Evolutionary conservation across 2,329 filamentous ascomycete species (phyloP).

Genomic region (Botrytis tulipae): DNA sequence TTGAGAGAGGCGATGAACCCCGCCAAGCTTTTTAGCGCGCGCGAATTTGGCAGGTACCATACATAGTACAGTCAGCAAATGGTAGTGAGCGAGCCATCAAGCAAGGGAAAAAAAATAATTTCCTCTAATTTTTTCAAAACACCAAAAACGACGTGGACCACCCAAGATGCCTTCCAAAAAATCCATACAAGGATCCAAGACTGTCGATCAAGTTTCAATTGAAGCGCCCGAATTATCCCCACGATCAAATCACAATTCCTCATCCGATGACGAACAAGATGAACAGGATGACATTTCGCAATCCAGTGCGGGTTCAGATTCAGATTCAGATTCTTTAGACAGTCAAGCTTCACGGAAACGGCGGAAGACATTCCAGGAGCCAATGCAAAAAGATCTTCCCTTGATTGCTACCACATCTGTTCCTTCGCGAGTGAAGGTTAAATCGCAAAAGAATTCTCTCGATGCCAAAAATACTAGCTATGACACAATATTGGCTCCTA

Average conservation of each 20-base stretch:
- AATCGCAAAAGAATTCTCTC: conserved; percentile 9
- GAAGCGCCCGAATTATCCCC: conserved; percentile 10
- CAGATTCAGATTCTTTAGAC: conserved; percentile 37
- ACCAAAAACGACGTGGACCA: neutral
- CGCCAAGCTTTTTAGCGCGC: conserved; percentile 8
- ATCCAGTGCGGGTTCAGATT: neutral
- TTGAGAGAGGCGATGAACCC: neutral
- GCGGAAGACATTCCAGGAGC: conserved; percentile 32
- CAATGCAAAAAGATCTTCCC: conserved; percentile 25
- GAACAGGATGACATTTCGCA: conserved; percentile 3
- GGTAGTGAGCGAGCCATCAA: neutral
- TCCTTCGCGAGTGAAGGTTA: conserved; percentile 36
- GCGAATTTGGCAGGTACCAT: conserved; percentile 7
- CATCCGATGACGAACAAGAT: conserved; percentile 11
- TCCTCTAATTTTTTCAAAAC: neutral
- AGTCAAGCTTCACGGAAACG: conserved; percentile 37
- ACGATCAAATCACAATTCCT: conserved; percentile 15
- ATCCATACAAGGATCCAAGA: neutral
- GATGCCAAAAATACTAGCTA: conserved; percentile 17
- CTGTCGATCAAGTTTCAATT: conserved; percentile 14
- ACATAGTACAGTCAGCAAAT: conserved; percentile 17
- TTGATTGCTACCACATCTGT: conserved; percentile 28
- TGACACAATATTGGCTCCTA: conserved; percentile 48
- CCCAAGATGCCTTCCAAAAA: conserved; percentile 14
- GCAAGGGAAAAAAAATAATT: conserved; percentile 14